Conservation (phyloP, 2,329 filamentous ascomycete genomes). For the Grosmannia huntii region DNA sequence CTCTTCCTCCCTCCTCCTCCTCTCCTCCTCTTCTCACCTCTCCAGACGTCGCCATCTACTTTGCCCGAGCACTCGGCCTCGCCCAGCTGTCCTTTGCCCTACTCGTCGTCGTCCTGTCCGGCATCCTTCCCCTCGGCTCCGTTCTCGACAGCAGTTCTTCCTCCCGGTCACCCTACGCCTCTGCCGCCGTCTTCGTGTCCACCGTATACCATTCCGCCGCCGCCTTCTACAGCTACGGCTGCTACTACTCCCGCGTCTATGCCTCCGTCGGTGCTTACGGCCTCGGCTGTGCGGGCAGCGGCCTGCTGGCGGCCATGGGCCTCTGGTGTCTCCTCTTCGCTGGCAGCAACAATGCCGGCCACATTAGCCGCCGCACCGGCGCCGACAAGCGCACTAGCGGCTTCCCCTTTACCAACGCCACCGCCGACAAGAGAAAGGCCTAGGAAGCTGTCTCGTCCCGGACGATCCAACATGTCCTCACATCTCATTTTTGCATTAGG, state of each 20-base stretch:
- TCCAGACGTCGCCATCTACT: conserved; percentile 55
- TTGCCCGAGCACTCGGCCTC: conserved; percentile 58
- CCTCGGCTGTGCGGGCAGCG: conserved; percentile 40
- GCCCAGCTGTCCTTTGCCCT: conserved; percentile 51
- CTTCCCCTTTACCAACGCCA: conserved; percentile 24
- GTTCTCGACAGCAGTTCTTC: conserved; percentile 27
- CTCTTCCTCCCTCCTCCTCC: not conserved
- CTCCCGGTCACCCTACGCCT: conserved; percentile 46
- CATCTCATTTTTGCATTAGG: too few species aligned
- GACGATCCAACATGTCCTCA: not conserved
- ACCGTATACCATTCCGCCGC: conserved; percentile 49
- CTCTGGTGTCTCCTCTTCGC: conserved; percentile 44
- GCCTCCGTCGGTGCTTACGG: conserved; percentile 49
- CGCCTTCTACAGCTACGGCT: conserved; percentile 56
- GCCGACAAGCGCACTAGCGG: conserved; percentile 28
- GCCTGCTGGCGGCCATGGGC: conserved; percentile 45
- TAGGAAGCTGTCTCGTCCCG: not conserved
- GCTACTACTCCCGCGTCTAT: conserved; percentile 45
- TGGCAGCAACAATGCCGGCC: conserved; percentile 18
- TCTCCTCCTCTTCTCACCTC: not conserved
- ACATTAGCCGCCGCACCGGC: conserved; percentile 25
- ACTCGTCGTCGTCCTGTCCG: conserved; percentile 55
- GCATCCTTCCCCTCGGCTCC: conserved; percentile 53
- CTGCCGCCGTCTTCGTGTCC: conserved; percentile 53
- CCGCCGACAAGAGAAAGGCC: conserved; percentile 11